Evolutionary conservation across 345 rosid species (phyloP), one percentile per base, ranked within the genome.

Genomic region (Passiflora organensis): DNA sequence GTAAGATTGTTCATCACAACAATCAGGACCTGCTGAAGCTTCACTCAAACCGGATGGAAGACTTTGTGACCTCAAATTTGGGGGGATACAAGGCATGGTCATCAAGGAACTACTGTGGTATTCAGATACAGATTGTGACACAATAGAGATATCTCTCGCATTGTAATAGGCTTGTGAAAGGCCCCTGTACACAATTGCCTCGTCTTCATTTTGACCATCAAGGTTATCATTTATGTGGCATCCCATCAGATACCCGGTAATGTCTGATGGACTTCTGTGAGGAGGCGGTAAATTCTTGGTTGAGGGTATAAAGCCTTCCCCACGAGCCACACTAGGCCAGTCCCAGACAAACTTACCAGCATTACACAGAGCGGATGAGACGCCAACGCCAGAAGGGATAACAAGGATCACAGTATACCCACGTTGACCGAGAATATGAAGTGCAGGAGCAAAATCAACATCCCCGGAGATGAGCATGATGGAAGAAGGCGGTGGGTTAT

Each of bases 271-370:
- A 47, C 67, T 65, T 38, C 63, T 74, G 54, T 70, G 76, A 56
- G 88, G 65, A 51, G 82, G 74, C 64, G 63, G 53, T 39, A 71
- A 42, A 51, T 71, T 53, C 68, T 77, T 84, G 0, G 77, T 54
- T 0, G 77, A 53, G 4, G 81, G 89, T 19, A 83, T 81, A 71
- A 83, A 93, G 13, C 99, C 99, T 80, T 89, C 95, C 20, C 99
- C 99, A 17, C 79, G 95, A 73, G 86, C 95, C 70, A 93, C 86
- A 53, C 95, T 86, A 15, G 82, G 82, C 99, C 99, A 93, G 66
- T 93, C 97, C 99, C 99, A 93, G 22, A 93, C 95, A 60, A 80
- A 93, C 60, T 70, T 89, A 58, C 96, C 97, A 32, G 96, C 95
- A 79, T 78, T 89, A 71, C 82, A 56, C 54, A 93, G 80, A 38